phyloP scores from a whole-genome alignment of 2,329 filamentous ascomycete species.

The Clarireedia homoeocarpa region DNA sequence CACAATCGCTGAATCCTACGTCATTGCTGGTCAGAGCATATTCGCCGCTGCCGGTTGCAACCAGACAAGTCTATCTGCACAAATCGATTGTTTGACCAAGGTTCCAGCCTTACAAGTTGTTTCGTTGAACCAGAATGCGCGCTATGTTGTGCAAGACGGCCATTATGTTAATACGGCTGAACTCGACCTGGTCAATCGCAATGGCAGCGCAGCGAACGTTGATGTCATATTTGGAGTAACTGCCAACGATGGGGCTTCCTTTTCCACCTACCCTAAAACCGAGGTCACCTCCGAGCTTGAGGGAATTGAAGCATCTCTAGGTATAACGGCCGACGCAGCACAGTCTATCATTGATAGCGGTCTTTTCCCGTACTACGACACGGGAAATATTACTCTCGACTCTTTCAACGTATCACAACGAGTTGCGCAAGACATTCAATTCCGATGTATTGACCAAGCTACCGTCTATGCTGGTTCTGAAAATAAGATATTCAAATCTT shows the following conservation, averaged over 20 bases:
- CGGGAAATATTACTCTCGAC: slow-evolving; percentile 44
- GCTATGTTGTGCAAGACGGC: slow-evolving; percentile 47
- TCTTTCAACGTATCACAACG: slow-evolving; percentile 46
- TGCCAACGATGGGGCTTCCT: slow-evolving; percentile 44
- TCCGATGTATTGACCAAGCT: slow-evolving; percentile 48
- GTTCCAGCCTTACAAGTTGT: slow-evolving; percentile 34
- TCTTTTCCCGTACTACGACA: slow-evolving; percentile 40
- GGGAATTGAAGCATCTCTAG: slow-evolving; percentile 38
- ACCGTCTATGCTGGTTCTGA: slow-evolving; percentile 39
- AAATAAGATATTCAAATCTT: slow-evolving; percentile 36
- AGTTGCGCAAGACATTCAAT: slow-evolving; percentile 44
- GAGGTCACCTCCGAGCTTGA: slow-evolving; percentile 35
- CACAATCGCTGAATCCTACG: slow-evolving; percentile 42
- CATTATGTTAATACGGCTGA: slow-evolving; percentile 41
- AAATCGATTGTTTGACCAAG: slow-evolving; percentile 39
- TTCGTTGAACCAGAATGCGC: slow-evolving; percentile 34
- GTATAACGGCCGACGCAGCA: slow-evolving; percentile 37
- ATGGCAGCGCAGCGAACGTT: slow-evolving; percentile 39
- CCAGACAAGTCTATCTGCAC: slow-evolving; percentile 32
- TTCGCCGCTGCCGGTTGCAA: slow-evolving; percentile 41
- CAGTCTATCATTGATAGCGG: slow-evolving; percentile 36
- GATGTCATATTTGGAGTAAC: slow-evolving; percentile 44
- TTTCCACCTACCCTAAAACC: slow-evolving; percentile 38
- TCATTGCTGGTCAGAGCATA: slow-evolving; percentile 39
- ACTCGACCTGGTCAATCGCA: slow-evolving; percentile 36